Percentiles rank a stretch among this genome's conserved stretches.
Conservation (phyloP, 495 filamentous ascomycete genomes). For the Aspergillus affinis region DNA sequence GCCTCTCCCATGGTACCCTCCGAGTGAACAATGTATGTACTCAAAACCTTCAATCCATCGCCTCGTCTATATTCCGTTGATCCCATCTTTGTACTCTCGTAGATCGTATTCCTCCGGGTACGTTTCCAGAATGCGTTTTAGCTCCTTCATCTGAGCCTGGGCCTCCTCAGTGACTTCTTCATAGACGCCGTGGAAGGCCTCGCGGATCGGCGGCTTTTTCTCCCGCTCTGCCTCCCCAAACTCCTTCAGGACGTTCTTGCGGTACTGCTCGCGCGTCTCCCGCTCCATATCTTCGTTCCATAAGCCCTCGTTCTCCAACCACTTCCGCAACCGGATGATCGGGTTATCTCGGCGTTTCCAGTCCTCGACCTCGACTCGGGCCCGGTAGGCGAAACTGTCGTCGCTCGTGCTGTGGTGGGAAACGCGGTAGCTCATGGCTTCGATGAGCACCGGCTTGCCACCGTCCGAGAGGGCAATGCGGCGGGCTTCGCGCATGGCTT, state of each 20-base stretch:
- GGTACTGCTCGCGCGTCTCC: slow-evolving; percentile 62
- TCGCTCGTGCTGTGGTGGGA: slow-evolving; percentile 98
- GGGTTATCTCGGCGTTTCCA: slow-evolving; percentile 98
- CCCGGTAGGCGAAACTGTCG: slow-evolving; percentile 94
- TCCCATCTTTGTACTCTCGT: slow-evolving; percentile 72
- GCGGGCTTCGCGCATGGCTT: slow-evolving; percentile 76
- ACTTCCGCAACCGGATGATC: slow-evolving; percentile 87
- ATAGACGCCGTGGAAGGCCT: slow-evolving; percentile 86
- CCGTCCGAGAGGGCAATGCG: slow-evolving; percentile 74
- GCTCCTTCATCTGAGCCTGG: slow-evolving; percentile 71
- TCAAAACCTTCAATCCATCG: background rate
- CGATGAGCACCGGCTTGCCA: slow-evolving; percentile 79
- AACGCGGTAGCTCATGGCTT: slow-evolving; percentile 97
- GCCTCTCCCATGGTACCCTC: too few relatives aligned
- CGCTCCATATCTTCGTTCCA: slow-evolving; percentile 87
- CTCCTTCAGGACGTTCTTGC: slow-evolving; percentile 76
- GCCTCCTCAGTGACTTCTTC: slow-evolving; percentile 82
- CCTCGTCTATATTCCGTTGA: slow-evolving; percentile 55
- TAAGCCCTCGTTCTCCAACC: slow-evolving; percentile 73
- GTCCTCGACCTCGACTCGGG: slow-evolving; percentile 91
- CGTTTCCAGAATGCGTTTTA: slow-evolving; percentile 72
- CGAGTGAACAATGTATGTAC: background rate
- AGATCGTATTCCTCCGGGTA: slow-evolving; percentile 96
- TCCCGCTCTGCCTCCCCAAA: slow-evolving; percentile 85
- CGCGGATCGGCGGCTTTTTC: slow-evolving; percentile 77